phyloP scores from a whole-genome alignment of 371 early-diverging fungal genomes.

The Mortierella polycephala region DNA sequence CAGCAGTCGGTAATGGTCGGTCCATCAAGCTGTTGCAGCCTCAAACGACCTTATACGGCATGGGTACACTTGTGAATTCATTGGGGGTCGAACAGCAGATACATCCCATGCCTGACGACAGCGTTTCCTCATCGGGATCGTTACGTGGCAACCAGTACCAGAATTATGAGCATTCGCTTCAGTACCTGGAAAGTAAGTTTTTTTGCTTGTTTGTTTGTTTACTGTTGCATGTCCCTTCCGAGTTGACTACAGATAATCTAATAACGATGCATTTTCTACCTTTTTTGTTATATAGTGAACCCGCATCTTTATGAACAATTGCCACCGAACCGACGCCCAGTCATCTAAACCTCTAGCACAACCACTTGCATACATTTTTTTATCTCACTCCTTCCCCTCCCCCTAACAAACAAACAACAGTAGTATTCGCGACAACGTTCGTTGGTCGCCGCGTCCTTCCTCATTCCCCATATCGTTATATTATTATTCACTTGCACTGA shows the following conservation, averaged over 20 bases:
- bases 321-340: conserved; percentile 32
- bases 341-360: conserved; percentile 19
- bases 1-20: conserved; percentile 7
- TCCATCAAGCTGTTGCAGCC: conserved; percentile 36
- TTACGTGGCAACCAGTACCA: conserved; percentile 12
- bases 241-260: neutral
- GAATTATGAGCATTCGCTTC: conserved; percentile 13
- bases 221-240: neutral
- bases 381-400: neutral
- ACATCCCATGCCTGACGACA: conserved; percentile 17
- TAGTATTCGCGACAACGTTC: neutral
- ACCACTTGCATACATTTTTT: neutral
- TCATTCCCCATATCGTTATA: neutral
- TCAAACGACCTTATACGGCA: conserved; percentile 42
- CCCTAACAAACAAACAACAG: neutral
- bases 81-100: conserved; percentile 45
- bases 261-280: neutral
- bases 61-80: conserved; percentile 42
- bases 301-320: conserved; percentile 38
- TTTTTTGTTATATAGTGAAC: conserved; percentile 19
- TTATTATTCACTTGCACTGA: too few species aligned
- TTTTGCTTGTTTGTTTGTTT: neutral
- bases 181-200: conserved; percentile 49
- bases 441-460: neutral
- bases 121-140: neutral